These are phyloP conservation scores for Trametes polyzona DNA, from an alignment of 1,284 basidiomycete genomes.

Conservation along the genomic window DNA sequence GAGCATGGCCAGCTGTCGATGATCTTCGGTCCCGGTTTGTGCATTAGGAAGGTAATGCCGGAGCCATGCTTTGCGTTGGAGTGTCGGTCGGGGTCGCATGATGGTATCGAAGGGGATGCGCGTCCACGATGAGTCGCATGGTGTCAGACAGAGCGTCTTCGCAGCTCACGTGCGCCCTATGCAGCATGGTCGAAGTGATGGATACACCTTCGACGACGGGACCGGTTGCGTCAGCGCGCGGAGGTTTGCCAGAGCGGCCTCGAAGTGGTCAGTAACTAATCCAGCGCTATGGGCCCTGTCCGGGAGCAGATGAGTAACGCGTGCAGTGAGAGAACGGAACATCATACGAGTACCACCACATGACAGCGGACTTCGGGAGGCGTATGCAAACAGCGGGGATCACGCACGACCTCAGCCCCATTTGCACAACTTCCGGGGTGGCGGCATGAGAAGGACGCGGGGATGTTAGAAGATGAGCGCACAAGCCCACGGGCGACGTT, in stretches of 20 bases:
- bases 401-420: neutral
- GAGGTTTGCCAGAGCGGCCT: neutral
- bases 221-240: neutral
- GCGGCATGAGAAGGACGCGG: slow-evolving; percentile 1
- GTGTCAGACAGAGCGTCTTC: slow-evolving; percentile 6
- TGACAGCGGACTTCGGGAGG: neutral
- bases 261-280: neutral
- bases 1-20: slow-evolving; percentile 1
- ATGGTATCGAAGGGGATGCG: slow-evolving; percentile 1
- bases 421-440: neutral
- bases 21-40: neutral
- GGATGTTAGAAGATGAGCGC: neutral
- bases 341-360: neutral
- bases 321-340: neutral
- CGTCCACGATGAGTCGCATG: slow-evolving; percentile 10
- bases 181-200: slow-evolving; percentile 18
- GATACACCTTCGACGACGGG: neutral
- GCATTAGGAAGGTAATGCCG: slow-evolving; percentile 1
- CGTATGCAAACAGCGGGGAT: neutral
- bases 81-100: slow-evolving; percentile 9
- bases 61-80: neutral
- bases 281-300: neutral
- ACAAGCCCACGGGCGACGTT: neutral
- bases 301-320: neutral
- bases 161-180: slow-evolving; percentile 18